phyloP scores from a whole-genome alignment of 2,329 filamentous ascomycete genomes.

The Phaeosphaeria sp. region DNA sequence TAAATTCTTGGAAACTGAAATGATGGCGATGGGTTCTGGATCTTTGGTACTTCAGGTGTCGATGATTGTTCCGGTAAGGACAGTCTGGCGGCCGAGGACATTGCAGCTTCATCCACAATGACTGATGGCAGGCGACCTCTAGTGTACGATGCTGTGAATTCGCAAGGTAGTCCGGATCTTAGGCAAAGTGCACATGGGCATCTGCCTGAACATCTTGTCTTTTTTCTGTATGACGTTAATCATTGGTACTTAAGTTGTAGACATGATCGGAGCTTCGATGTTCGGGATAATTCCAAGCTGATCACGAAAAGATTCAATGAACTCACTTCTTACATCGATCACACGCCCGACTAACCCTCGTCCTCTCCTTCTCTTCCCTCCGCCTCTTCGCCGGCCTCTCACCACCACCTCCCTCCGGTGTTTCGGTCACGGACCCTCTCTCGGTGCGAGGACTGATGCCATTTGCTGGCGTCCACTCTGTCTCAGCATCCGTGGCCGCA shows the following conservation, averaged over 20 bases:
- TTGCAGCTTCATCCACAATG: constrained; percentile 40
- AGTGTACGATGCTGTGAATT: constrained; percentile 59
- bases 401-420: constrained; percentile 23
- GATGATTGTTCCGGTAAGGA: constrained; percentile 21
- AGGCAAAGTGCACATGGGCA: constrained; percentile 46
- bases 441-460: constrained; percentile 10
- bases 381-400: constrained; percentile 40
- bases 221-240: constrained; percentile 33
- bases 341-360: constrained; percentile 56
- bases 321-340: constrained; percentile 58
- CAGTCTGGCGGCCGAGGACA: constrained; percentile 24
- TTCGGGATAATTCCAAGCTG: not conserved
- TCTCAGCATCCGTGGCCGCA: not conserved
- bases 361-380: constrained; percentile 46
- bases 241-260: not conserved
- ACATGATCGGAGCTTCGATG: not conserved
- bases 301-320: not conserved
- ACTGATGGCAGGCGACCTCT: constrained; percentile 55
- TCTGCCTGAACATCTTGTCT: constrained; percentile 46
- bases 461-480: constrained; percentile 20
- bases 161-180: constrained; percentile 49
- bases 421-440: constrained; percentile 15
- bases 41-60: constrained; percentile 9
- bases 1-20: constrained; percentile 28
- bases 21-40: constrained; percentile 18